Evolutionary conservation across 108 stramenopile species (phyloP).

Genomic region (Nitzschia sp.): DNA sequence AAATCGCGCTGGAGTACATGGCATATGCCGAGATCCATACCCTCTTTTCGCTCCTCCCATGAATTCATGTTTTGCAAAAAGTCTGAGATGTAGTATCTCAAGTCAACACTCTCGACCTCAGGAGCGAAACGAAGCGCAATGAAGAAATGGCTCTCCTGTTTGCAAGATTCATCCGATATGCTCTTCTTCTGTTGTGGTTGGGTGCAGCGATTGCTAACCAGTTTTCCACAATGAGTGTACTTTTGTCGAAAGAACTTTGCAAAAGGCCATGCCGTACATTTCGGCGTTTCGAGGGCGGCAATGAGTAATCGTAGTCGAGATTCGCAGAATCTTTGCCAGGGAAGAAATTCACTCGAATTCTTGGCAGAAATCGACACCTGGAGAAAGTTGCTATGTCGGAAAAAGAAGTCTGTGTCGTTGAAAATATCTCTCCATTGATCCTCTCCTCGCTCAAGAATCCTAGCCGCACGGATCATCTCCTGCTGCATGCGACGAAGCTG

Average conservation of each 20-base stretch:
- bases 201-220: not conserved
- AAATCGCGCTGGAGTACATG: constrained; percentile 49
- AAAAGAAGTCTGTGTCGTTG: constrained; percentile 35
- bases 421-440: constrained; percentile 24
- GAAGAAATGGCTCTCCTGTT: constrained; percentile 53
- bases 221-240: constrained; percentile 30
- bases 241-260: constrained; percentile 60
- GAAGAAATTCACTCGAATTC: constrained; percentile 51
- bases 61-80: constrained; percentile 72
- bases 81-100: constrained; percentile 49
- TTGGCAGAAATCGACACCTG: constrained; percentile 64
- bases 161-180: constrained; percentile 6
- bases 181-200: not conserved
- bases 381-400: constrained; percentile 35
- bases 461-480: constrained; percentile 64
- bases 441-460: constrained; percentile 5
- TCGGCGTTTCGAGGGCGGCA: constrained; percentile 59
- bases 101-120: constrained; percentile 46
- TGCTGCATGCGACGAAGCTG: constrained; percentile 80
- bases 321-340: constrained; percentile 83
- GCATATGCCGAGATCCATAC: constrained; percentile 75
- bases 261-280: constrained; percentile 59
- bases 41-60: constrained; percentile 52
- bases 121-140: constrained; percentile 71
- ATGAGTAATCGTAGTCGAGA: constrained; percentile 69